Evolutionary conservation across 225 moss, liverwort and hornwort species (phyloP).

Genomic region (Physcomitrellopsis africana): DNA sequence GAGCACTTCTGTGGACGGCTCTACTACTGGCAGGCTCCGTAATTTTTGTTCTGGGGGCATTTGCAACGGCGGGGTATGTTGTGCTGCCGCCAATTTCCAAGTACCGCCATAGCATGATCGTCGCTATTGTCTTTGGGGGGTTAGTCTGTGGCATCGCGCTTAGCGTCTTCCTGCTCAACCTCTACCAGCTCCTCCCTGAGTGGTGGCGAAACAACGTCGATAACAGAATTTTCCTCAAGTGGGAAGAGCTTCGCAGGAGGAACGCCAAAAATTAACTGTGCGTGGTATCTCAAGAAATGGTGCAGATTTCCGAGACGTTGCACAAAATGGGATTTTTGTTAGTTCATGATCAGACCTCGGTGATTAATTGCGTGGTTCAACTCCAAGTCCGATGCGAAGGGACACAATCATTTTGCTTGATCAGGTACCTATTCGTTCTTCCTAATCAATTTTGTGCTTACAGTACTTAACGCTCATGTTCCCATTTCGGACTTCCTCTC

Average conservation of each 20-base stretch:
- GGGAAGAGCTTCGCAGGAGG: conserved; percentile 19
- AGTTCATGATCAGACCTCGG: background rate
- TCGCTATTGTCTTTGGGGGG: conserved; percentile 42
- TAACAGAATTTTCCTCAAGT: conserved; percentile 23
- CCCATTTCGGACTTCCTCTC: too few species aligned
- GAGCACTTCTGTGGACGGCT: conserved; percentile 49
- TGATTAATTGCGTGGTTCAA: background rate
- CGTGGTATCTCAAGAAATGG: background rate
- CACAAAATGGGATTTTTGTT: background rate
- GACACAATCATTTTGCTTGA: background rate
- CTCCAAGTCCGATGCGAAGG: background rate
- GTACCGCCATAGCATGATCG: conserved; percentile 39
- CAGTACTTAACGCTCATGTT: background rate
- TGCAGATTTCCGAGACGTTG: background rate
- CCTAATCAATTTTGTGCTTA: background rate
- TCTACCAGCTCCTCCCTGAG: conserved; percentile 52
- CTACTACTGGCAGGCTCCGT: conserved; percentile 50
- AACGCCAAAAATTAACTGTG: background rate
- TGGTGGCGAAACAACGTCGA: conserved; percentile 33
- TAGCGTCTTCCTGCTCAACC: conserved; percentile 42
- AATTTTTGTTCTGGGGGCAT: conserved; percentile 53
- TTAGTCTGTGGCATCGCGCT: conserved; percentile 43
- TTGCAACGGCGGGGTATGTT: conserved; percentile 47
- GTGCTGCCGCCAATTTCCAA: conserved; percentile 52
- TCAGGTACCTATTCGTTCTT: conserved; percentile 16